Percentiles rank a stretch among this genome's conserved stretches.
Conservation (phyloP, 176 grass and related monocot species). For the Musa schizocarpa region DNA sequence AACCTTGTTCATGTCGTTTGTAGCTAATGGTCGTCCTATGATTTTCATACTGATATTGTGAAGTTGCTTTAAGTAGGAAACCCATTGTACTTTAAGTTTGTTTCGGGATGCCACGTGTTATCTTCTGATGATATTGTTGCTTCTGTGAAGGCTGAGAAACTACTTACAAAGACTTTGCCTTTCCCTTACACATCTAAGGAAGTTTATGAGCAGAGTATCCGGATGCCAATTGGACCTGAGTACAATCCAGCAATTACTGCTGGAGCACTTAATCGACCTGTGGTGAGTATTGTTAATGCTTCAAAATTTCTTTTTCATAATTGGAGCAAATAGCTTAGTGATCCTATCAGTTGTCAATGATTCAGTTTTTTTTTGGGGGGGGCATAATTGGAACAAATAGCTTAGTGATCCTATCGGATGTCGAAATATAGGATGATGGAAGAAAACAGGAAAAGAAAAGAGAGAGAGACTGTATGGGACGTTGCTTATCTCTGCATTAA, state of each 20-base stretch:
- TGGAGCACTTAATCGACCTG: slow-evolving; percentile 67
- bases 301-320: not conserved
- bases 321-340: not conserved
- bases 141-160: slow-evolving; percentile 56
- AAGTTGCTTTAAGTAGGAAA: not conserved
- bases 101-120: not conserved
- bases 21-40: not conserved
- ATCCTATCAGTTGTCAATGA: not conserved
- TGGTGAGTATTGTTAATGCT: slow-evolving; percentile 36
- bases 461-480: too few species aligned
- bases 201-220: slow-evolving; percentile 75
- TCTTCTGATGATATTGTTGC: slow-evolving; percentile 1
- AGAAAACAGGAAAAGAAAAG: not conserved
- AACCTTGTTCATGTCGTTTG: not conserved
- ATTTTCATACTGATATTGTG: not conserved
- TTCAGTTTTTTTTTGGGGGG: not conserved
- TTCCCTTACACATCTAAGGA: slow-evolving; percentile 75
- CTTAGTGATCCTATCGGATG: not conserved
- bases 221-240: slow-evolving; percentile 95
- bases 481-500: not conserved
- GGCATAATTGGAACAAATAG: not conserved
- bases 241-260: slow-evolving; percentile 69
- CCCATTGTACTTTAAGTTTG: not conserved
- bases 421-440: not conserved
- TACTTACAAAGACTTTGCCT: slow-evolving; percentile 53